Percentiles rank a stretch among this genome's conserved stretches.
Conservation (phyloP, 2,329 filamentous ascomycete genomes). For the Didymella glomerata region DNA sequence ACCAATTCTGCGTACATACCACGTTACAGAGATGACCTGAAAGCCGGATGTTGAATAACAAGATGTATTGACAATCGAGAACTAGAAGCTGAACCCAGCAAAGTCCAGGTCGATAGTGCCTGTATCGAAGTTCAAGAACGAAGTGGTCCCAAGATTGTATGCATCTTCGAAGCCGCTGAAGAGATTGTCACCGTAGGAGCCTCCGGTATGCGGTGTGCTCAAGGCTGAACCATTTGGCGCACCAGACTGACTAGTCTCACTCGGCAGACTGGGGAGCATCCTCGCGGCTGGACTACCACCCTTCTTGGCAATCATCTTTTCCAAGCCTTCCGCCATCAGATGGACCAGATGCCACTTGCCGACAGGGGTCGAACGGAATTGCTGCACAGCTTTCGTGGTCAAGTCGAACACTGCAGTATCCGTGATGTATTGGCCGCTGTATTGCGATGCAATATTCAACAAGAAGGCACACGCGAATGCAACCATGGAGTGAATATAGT, state of each 20-base stretch:
- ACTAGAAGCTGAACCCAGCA: constrained; percentile 31
- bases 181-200: constrained; percentile 22
- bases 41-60: neutral
- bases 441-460: constrained; percentile 58
- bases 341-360: constrained; percentile 58
- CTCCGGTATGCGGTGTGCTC: constrained; percentile 18
- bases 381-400: constrained; percentile 50
- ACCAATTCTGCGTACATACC: neutral
- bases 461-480: constrained; percentile 64
- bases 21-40: neutral
- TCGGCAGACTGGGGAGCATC: constrained; percentile 6
- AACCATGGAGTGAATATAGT: constrained; percentile 63
- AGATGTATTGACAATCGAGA: neutral
- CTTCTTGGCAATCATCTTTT: constrained; percentile 49
- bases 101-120: constrained; percentile 38
- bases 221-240: constrained; percentile 22
- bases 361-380: constrained; percentile 54
- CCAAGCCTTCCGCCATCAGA: constrained; percentile 58
- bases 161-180: constrained; percentile 37
- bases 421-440: constrained; percentile 53
- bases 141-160: constrained; percentile 33
- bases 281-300: constrained; percentile 20
- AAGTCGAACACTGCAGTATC: constrained; percentile 51
- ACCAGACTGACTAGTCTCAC: constrained; percentile 16
- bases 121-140: constrained; percentile 40